These are phyloP conservation scores for Candida ipomoeae DNA, from an alignment of 805 yeast genomes.

Conservation along the genomic window DNA sequence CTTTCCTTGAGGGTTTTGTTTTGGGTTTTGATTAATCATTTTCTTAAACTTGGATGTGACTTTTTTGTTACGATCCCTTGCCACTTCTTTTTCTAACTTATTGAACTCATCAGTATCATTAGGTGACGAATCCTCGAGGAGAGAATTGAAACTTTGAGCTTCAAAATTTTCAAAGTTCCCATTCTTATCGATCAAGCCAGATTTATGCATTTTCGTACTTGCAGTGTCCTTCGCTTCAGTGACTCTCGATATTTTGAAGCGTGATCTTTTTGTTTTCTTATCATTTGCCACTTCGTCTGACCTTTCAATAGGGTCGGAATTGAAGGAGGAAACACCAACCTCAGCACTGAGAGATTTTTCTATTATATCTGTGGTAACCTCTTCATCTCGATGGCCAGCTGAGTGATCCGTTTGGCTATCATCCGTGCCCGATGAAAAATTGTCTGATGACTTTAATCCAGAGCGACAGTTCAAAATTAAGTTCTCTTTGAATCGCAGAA, in stretches of 20 bases:
- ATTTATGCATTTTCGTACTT: background rate
- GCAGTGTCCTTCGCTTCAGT: background rate
- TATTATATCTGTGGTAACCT: slow-evolving; percentile 3
- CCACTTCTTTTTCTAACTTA: slow-evolving; percentile 1
- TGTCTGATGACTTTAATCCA: background rate
- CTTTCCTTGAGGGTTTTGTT: slow-evolving; percentile 7
- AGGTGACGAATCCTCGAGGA: background rate
- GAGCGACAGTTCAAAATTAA: slow-evolving; percentile 7
- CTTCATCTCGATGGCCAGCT: background rate
- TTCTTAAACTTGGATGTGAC: slow-evolving; percentile 11
- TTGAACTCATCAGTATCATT: background rate
- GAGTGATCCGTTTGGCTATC: background rate
- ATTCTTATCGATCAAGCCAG: background rate
- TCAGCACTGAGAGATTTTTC: background rate
- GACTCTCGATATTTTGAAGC: background rate
- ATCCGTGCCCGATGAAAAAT: background rate
- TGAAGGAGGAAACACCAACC: no score
- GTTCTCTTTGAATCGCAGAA: slow-evolving; percentile 20
- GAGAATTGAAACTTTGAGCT: background rate
- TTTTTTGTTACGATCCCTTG: background rate
- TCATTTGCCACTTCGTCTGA: background rate
- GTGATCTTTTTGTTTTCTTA: background rate
- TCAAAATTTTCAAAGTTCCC: background rate
- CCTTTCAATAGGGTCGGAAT: background rate
- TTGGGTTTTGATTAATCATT: slow-evolving; percentile 9